phyloP scores from a whole-genome alignment of 1,284 basidiomycete species.

The Ustilago shanxiensis region DNA sequence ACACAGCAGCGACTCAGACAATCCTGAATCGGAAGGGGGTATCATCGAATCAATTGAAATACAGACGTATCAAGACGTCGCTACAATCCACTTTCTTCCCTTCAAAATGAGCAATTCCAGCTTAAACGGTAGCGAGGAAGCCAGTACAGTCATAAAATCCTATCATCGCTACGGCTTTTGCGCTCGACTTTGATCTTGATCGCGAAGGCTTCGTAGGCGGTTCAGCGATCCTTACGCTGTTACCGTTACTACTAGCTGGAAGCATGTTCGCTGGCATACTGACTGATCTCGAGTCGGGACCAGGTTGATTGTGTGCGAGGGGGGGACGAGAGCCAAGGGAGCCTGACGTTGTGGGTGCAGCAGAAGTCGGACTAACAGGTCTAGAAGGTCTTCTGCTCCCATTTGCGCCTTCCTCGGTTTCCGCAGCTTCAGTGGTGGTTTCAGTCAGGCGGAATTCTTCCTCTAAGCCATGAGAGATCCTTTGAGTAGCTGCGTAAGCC shows the following conservation, averaged over 20 bases:
- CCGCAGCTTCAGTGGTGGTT: neutral
- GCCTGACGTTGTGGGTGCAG: neutral
- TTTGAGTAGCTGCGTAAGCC: conserved; percentile 28
- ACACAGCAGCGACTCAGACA: neutral
- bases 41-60: neutral
- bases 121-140: conserved; percentile 44
- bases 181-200: conserved; percentile 17
- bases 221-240: conserved; percentile 35
- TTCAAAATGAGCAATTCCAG: neutral
- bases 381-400: conserved; percentile 9
- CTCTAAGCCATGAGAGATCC: conserved; percentile 31
- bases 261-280: conserved; percentile 26
- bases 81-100: neutral
- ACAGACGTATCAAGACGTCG: neutral
- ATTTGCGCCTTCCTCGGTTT: neutral
- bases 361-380: conserved; percentile 29
- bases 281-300: conserved; percentile 25
- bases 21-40: neutral
- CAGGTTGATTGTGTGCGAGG: neutral
- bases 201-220: conserved; percentile 13
- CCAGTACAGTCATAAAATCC: conserved; percentile 48
- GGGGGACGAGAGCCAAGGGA: conserved; percentile 2
- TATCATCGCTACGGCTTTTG: conserved; percentile 31
- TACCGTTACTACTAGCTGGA: neutral
- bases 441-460: conserved; percentile 13